Percentiles rank a stretch among this genome's conserved stretches.
phyloP scores from a whole-genome alignment of 179 eudicot genomes.

The Patellifolia procumbens region DNA sequence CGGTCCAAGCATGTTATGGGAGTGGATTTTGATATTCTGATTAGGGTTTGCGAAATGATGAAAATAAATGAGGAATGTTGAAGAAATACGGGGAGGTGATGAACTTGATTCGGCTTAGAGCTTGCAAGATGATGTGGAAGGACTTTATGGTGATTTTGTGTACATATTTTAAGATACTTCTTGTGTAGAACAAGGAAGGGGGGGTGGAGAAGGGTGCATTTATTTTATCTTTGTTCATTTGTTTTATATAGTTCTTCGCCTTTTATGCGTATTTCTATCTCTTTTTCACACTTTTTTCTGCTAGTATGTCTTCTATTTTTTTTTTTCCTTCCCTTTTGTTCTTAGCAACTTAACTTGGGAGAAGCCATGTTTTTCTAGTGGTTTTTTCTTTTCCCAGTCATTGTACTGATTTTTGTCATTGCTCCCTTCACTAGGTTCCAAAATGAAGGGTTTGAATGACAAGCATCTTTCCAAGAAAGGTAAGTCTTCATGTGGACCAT shows the following conservation, averaged over 20 bases:
- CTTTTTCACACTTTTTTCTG: not conserved
- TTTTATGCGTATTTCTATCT: not conserved
- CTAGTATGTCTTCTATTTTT: not conserved
- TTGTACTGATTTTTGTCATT: constrained; percentile 4
- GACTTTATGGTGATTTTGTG: not conserved
- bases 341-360: not conserved
- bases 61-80: not conserved
- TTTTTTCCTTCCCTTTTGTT: not conserved
- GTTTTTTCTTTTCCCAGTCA: not conserved
- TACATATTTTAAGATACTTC: not conserved
- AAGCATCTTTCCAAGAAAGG: constrained; percentile 9
- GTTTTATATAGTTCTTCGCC: not conserved
- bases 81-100: not conserved
- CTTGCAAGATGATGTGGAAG: not conserved
- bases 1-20: not conserved
- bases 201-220: not conserved
- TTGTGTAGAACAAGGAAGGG: not conserved
- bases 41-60: not conserved
- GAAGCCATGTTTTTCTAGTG: not conserved
- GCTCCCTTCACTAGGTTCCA: constrained; percentile 3
- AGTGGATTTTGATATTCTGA: not conserved
- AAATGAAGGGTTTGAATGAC: constrained; percentile 14
- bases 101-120: not conserved
- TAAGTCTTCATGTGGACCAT: constrained; percentile 6
- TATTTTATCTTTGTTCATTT: not conserved